A percentile compares a stretch with the other conserved stretches of the same genome.
phyloP scores from a whole-genome alignment of 1,284 basidiomycete genomes.

The Sphaerobolus stellatus region DNA sequence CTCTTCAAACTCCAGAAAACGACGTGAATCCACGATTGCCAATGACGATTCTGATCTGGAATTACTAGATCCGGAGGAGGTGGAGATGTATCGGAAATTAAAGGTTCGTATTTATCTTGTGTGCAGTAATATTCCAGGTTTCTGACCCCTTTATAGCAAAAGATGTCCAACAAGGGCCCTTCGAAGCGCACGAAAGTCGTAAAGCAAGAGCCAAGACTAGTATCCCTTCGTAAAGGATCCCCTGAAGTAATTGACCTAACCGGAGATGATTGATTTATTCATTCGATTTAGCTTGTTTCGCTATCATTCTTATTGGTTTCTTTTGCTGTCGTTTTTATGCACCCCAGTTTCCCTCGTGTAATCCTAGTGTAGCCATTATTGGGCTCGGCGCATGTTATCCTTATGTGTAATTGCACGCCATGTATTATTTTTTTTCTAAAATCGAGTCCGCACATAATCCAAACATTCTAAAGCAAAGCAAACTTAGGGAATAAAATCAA shows the following conservation, averaged over 20 bases:
- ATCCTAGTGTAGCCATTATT: no score
- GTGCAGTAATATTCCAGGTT: no score
- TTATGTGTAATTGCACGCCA: no score
- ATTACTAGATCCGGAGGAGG: slow-evolving; percentile 4
- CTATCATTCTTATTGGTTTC: background rate
- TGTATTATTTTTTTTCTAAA: no score
- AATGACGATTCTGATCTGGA: background rate
- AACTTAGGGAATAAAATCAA: no score
- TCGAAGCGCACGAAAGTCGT: slow-evolving; percentile 3
- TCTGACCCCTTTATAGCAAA: no score
- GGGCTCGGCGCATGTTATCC: no score
- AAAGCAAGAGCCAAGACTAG: background rate
- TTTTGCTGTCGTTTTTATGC: background rate
- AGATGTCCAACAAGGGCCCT: background rate
- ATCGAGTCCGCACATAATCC: no score
- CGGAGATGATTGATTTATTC: slow-evolving; percentile 1
- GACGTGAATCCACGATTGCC: background rate
- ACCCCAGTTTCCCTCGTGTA: no score
- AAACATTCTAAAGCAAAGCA: no score
- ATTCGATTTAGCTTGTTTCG: background rate
- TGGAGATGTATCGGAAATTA: background rate
- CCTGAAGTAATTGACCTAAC: slow-evolving; percentile 7
- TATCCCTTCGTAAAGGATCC: background rate
- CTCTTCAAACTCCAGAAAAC: background rate
- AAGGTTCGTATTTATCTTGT: background rate